A percentile compares a stretch with the other conserved stretches of the same genome.
phyloP scores from a whole-genome alignment of 2,329 filamentous ascomycete species.

The Aspergillus fumigatiaffinis region DNA sequence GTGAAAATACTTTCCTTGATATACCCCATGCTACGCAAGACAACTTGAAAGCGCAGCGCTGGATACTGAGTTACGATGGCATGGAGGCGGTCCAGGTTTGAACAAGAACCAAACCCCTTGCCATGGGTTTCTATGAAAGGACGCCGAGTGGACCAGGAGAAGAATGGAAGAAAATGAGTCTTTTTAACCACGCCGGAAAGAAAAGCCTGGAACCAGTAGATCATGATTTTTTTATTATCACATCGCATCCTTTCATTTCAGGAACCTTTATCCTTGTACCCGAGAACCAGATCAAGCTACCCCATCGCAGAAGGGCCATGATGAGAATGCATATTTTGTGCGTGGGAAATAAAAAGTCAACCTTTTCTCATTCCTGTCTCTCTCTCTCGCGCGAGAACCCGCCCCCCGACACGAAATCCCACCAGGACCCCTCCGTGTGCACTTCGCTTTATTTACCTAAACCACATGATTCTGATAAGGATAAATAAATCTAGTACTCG shows the following conservation, averaged over 20 bases:
- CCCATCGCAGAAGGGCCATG: constrained; percentile 2
- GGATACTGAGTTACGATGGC: background rate
- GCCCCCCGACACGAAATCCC: background rate
- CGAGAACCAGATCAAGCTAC: constrained; percentile 6
- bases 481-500: constrained; percentile 67
- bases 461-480: constrained; percentile 13
- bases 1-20: background rate
- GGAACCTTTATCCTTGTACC: constrained; percentile 4
- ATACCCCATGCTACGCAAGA: background rate
- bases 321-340: background rate
- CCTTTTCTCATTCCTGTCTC: constrained; percentile 9
- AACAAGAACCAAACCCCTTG: background rate
- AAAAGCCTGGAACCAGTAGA: constrained; percentile 18
- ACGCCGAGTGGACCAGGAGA: background rate
- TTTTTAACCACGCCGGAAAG: constrained; percentile 18
- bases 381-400: constrained; percentile 10
- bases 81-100: background rate
- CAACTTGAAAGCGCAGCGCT: background rate
- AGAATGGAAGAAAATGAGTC: constrained; percentile 4
- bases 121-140: background rate
- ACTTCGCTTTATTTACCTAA: background rate
- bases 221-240: constrained; percentile 23
- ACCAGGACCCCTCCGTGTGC: background rate
- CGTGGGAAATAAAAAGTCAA: constrained; percentile 5
- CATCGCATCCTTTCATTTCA: constrained; percentile 15